Evolutionary conservation across 2,329 filamentous ascomycete species (phyloP), one percentile per base, ranked within the genome.

Genomic region (Gyromitra esculenta): DNA sequence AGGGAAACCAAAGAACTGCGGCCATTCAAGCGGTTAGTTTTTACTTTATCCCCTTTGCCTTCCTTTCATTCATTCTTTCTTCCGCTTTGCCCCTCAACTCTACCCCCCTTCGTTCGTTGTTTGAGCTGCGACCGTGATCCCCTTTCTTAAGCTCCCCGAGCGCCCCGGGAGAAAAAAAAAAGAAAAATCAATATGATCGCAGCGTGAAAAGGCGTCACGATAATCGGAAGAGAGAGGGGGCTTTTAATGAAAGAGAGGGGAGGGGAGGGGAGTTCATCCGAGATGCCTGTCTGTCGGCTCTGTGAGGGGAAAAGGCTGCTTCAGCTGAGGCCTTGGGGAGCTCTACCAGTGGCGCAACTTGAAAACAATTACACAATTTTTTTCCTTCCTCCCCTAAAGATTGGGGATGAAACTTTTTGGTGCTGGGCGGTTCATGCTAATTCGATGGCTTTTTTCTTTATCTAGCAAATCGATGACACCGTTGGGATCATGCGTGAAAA

Each of bases 401-500:
- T 37, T 45, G 13, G 37, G 25, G 45, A 50, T 48, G 35, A 67
- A 18, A 25, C 2, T 35, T 56, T 71, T 57, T 69, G 8, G 35
- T 50, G 68, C 25, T 59, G 50, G 31, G 41, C n/a, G 2, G 18
- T 56, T 62, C 25, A 35, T 50, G 59, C 72, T 75, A 39, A 75
- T 65, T 50, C 37, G 35, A 43, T 43, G 57, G n/a, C 25, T 31
- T 31, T 31, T 52, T 1, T 64, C 37, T n/a, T n/a, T 69, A 31
- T 77, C 37, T 84, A 99, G 96, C 92, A 98, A 96, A 97, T 99
- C 85, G 92, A 98, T 84, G 92, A 94, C 83, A 97, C 95, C 66
- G 93, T 97, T 82, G 91, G 91, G 83, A 92, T 96, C 80, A 97
- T 99, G 95, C 90, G 92, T 82, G 91, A 97, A 84, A 99, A 99